Conservation (phyloP, 2,329 filamentous ascomycete species). For the Xylariales sp. region DNA sequence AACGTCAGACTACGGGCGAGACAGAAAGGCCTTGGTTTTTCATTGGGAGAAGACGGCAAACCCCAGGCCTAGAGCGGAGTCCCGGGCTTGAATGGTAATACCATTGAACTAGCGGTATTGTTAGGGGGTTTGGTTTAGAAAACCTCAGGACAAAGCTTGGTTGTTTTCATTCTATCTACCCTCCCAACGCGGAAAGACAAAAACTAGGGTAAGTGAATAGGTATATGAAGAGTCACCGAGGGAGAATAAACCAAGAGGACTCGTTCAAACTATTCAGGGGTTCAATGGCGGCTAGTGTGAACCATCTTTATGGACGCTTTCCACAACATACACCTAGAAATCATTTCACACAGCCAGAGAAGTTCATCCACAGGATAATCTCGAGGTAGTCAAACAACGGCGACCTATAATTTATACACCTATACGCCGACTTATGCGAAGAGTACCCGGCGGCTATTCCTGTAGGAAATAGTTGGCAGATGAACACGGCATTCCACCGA, state of each 20-base stretch:
- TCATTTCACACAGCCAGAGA: background rate
- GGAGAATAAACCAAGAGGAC: background rate
- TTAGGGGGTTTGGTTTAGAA: background rate
- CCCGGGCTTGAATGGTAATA: background rate
- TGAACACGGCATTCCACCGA: background rate
- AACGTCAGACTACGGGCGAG: background rate
- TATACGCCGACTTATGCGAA: background rate
- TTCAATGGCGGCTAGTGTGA: no score
- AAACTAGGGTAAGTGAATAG: no score
- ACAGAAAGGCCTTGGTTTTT: background rate
- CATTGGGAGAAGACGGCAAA: background rate
- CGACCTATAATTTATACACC: background rate
- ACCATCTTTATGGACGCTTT: background rate
- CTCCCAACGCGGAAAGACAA: background rate
- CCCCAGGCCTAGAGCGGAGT: background rate
- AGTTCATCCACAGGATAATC: background rate
- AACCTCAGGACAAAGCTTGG: background rate
- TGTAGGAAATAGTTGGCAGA: no score
- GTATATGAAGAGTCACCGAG: background rate
- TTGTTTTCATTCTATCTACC: no score
- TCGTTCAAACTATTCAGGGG: background rate
- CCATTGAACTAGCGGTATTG: background rate
- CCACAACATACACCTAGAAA: background rate
- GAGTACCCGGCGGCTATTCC: background rate
- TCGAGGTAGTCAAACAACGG: background rate